Percentiles rank a stretch among this genome's conserved stretches.
These are phyloP conservation scores for Leishmania lainsoni DNA, from an alignment of 208 protist genomes.

Conservation along the genomic window DNA sequence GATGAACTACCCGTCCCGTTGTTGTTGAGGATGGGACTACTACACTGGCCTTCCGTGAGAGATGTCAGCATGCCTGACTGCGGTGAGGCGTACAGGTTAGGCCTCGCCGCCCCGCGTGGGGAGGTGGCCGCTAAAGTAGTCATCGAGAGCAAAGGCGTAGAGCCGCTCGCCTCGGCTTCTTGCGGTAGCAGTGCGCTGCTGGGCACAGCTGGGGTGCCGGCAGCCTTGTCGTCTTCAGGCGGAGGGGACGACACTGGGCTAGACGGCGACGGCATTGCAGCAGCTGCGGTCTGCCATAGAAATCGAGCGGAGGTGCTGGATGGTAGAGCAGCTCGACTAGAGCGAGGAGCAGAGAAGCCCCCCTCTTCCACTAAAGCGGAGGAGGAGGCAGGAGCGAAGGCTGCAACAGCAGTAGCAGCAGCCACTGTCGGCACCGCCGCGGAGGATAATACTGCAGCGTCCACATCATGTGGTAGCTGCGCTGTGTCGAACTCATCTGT, in stretches of 20 bases:
- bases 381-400: background rate
- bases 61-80: background rate
- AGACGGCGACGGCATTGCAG: slow-evolving; percentile 30
- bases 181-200: background rate
- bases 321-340: background rate
- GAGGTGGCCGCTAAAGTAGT: background rate
- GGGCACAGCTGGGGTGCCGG: background rate
- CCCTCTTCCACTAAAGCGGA: background rate
- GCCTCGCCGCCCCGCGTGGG: background rate
- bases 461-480: background rate
- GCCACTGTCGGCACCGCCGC: background rate
- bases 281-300: slow-evolving; percentile 26
- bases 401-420: background rate
- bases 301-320: slow-evolving; percentile 8
- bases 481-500: background rate
- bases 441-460: background rate
- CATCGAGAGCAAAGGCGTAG: background rate
- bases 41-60: background rate
- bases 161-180: background rate
- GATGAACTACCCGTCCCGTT: background rate
- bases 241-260: slow-evolving; percentile 22
- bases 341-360: background rate
- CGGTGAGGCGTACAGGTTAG: background rate
- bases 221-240: slow-evolving; percentile 5
- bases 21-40: background rate